Percentiles rank a stretch among this genome's conserved stretches.
Evolutionary conservation across 177 flowering plant genomes (phyloP).

Genomic region (Telopea speciosissima): DNA sequence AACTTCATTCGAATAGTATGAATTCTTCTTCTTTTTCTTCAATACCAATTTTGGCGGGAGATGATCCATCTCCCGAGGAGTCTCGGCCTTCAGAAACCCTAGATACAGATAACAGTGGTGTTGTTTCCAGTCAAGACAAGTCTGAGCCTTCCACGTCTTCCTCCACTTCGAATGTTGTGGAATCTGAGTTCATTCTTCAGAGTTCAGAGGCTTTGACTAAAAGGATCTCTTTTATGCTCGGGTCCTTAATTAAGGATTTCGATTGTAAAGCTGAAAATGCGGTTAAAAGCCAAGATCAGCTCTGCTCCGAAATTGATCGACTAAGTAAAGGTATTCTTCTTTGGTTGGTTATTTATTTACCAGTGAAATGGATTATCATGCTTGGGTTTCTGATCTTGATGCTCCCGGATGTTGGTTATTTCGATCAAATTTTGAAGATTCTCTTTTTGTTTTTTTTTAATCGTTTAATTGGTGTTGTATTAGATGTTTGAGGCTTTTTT

Average conservation of each 20-base stretch:
- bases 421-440: too few species aligned
- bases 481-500: too few species aligned
- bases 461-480: too few species aligned
- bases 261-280: constrained; percentile 48
- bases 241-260: constrained; percentile 50
- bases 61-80: neutral
- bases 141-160: constrained; percentile 4
- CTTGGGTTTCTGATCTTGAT: too few species aligned
- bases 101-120: neutral
- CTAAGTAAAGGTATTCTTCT: constrained; percentile 48
- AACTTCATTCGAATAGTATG: too few species aligned
- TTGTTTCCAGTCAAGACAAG: neutral
- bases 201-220: constrained; percentile 36
- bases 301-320: constrained; percentile 55
- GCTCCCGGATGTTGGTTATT: too few species aligned
- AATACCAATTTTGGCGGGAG: neutral
- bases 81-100: neutral
- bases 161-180: too few species aligned
- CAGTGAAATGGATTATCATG: too few species aligned
- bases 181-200: neutral
- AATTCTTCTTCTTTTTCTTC: too few species aligned
- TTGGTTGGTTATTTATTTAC: too few species aligned
- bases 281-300: constrained; percentile 44
- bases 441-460: too few species aligned
- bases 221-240: constrained; percentile 45